Percentiles rank a stretch among this genome's conserved stretches.
Evolutionary conservation across 129 eudicot species (phyloP).

Genomic region (Rutidosis leptorrhynchoides): DNA sequence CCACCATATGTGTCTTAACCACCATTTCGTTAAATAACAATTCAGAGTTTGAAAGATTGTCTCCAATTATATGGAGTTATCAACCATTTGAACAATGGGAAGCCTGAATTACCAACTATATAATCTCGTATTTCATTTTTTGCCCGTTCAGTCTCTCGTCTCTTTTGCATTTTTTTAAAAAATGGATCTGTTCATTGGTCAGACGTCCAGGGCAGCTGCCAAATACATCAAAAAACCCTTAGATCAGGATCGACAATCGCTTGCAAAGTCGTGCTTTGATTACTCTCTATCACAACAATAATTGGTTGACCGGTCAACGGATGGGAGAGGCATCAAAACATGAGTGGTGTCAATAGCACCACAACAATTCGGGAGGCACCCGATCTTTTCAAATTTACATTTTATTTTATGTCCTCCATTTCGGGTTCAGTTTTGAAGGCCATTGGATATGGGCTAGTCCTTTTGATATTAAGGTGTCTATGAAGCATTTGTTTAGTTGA

Average conservation of each 20-base stretch:
- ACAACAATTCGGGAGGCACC: conserved; percentile 74
- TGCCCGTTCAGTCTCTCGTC: conserved; percentile 48
- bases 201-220: conserved; percentile 63
- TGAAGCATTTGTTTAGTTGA: conserved; percentile 56
- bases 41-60: conserved; percentile 30
- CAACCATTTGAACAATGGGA: conserved; percentile 56
- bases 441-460: conserved; percentile 48
- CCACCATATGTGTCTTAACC: conserved; percentile 42
- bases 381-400: conserved; percentile 44
- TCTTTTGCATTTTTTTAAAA: conserved; percentile 36
- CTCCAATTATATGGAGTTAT: conserved; percentile 51
- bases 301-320: conserved; percentile 29
- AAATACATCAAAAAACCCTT: conserved; percentile 46
- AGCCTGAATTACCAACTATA: conserved; percentile 46
- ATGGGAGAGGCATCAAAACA: conserved; percentile 42
- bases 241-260: conserved; percentile 56
- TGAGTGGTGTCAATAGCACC: conserved; percentile 62
- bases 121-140: conserved; percentile 44
- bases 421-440: conserved; percentile 51
- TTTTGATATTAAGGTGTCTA: conserved; percentile 45
- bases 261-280: conserved; percentile 48
- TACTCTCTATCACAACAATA: conserved; percentile 45
- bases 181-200: conserved; percentile 40
- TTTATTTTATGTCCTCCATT: conserved; percentile 39
- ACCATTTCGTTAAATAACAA: conserved; percentile 40